Conservation (phyloP, 352 stramenopile genomes). For the Pythium brassicae region DNA sequence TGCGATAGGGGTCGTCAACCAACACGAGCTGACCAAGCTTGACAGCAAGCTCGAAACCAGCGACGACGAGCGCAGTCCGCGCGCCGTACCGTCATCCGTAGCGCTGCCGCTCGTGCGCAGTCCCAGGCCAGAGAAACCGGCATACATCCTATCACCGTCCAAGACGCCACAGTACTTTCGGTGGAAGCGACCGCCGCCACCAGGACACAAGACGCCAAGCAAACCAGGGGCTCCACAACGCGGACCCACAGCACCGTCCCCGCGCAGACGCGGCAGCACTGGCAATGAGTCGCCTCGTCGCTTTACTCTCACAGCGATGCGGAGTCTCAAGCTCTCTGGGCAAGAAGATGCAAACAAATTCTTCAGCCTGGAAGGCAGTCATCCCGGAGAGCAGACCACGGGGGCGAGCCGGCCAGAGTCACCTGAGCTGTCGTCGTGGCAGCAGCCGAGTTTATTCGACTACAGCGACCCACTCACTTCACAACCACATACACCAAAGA, state of each 20-base stretch:
- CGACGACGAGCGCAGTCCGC: slow-evolving; percentile 18
- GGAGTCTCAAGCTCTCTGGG: background rate
- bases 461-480: slow-evolving; percentile 13
- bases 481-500: slow-evolving; percentile 2
- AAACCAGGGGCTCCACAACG: slow-evolving; percentile 3
- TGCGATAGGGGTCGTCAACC: slow-evolving; percentile 44
- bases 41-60: slow-evolving; percentile 20
- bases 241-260: slow-evolving; percentile 1
- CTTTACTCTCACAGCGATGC: slow-evolving; percentile 6
- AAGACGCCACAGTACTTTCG: slow-evolving; percentile 62
- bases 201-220: slow-evolving; percentile 7
- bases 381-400: background rate
- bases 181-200: slow-evolving; percentile 34
- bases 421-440: slow-evolving; percentile 3
- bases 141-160: slow-evolving; percentile 34
- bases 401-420: background rate
- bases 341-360: background rate
- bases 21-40: slow-evolving; percentile 35
- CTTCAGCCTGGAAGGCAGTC: background rate
- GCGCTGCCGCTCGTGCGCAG: slow-evolving; percentile 53
- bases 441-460: slow-evolving; percentile 19
- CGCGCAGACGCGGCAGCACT: slow-evolving; percentile 10
- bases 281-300: background rate
- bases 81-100: slow-evolving; percentile 25
- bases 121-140: slow-evolving; percentile 27